Evolutionary conservation across 2,329 filamentous ascomycete genomes (phyloP), one percentile per base, ranked within the genome.

Genomic region (Elsinoe batatas): DNA sequence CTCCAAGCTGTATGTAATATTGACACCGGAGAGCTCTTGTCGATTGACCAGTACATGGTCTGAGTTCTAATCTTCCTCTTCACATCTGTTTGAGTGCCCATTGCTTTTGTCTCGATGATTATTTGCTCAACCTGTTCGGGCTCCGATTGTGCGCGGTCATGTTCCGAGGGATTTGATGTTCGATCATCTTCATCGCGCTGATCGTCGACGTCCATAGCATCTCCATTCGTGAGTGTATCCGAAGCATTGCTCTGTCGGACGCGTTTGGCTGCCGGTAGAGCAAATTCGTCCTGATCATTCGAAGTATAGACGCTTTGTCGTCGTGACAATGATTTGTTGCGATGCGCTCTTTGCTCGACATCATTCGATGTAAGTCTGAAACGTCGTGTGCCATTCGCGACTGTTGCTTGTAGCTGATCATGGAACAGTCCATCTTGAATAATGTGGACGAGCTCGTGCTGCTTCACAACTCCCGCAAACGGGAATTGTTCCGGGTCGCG

Each of bases 371-470:
- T 50, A 32, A 60, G 33, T 38, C 51, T 56, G 55, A 58, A 60
- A 36, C 58, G 57, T 12, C 54, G 54, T 12, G 46, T 44, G 33
- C 58, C 47, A 33, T 56, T 58, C 30, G 57, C 54, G 46, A 60
- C 57, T 3, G 54, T 43, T 11, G 59, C 61, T 44, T 58, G 61
- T 42, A 67, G 47, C 57, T 73, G 68, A 62, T 77, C 75, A 58
- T 76, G 70, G 61, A 66, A 71, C 44, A 85, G 70, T 55, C 82
- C 82, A 64, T 84, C 81, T 64, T 85, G 82, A 33, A 85, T 78
- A 54, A 85, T 72, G 43, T 76, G 74, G 44, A 85, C 73, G 57
- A 85, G 72, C 36, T 80, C 78, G 64, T 81, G 78, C 35, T 77
- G 75, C 63, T 75, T 76, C 63, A 84, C 79, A 62, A 76, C 74